Base-by-base conservation (phyloP, 768 basidiomycete genomes). In the Collybia sp. region DNA sequence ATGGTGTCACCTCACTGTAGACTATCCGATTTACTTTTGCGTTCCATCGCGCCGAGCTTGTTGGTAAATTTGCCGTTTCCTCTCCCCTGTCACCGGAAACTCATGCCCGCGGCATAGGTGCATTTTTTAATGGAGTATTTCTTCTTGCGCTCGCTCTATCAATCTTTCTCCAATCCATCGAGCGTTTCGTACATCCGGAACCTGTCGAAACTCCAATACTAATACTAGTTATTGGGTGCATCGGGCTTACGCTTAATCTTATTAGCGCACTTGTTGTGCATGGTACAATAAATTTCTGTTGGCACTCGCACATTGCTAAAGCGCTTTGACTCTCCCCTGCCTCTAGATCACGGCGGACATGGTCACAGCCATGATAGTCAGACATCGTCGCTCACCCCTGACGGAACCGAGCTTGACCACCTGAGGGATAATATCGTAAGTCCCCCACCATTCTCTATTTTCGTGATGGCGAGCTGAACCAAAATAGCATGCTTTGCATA, bases 41-140 rank as follows among this genome's bases (percentile, higher is more conserved):
- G 4, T 77, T 77, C 52, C 73, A 76, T 55, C 73, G 77, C 39
- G 76, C 75, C 43, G 77, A 80, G 53, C 68, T 78, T 46, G 71
- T 80, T 49, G 76, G 76, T 77, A 61, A 47, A 64, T 52, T 51
- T 17, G n/a, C n/a, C n/a, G n/a, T 35, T 37, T 52, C 42, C 35
- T 2, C 16, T n/a, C 37, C 12, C 17, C 11, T 34, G 30, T 16
- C 2, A 6, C 17, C 30, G 10, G 37, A 5, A n/a, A 4, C n/a
- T 6, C 16, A 41, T 34, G 35, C 39, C 41, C 42, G 41, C 42
- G 11, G 32, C n/a, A 33, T 47, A 76, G 76, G 77, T 37, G 72
- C 72, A 12, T 77, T 77, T 54, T 77, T 77, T 62, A 76, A 77
- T 52, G 75, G 73, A 20, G 74, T 75, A 12, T 78, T 78, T 53